A percentile compares a stretch with the other conserved stretches of the same genome.
These are phyloP conservation scores for Logfia minima DNA, from an alignment of 129 eudicot genomes.

Conservation along the genomic window DNA sequence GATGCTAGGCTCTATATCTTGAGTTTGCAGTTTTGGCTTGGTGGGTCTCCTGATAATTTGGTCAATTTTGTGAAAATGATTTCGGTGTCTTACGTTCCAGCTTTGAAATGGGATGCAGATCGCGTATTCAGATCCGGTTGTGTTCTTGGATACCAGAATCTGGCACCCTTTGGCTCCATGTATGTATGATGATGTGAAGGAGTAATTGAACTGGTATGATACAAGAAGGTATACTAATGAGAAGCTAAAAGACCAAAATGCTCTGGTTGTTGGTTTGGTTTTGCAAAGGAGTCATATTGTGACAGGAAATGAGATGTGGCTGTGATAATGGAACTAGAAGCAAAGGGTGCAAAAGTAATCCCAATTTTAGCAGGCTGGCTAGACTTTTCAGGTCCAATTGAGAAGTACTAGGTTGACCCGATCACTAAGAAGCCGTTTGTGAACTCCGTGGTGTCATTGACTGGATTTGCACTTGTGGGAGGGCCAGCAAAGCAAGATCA, in stretches of 20 bases:
- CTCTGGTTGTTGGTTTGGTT: conserved; percentile 79
- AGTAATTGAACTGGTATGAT: conserved; percentile 96
- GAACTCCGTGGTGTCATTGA: conserved; percentile 79
- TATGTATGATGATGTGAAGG: conserved; percentile 98
- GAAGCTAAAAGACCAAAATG: conserved; percentile 64
- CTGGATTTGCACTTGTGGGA: conserved; percentile 97
- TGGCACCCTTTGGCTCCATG: conserved; percentile 99
- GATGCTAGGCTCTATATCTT: conserved; percentile 93
- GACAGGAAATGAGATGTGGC: conserved; percentile 98
- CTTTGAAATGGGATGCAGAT: conserved; percentile 73
- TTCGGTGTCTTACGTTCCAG: conserved; percentile 88
- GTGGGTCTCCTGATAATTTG: conserved; percentile 97
- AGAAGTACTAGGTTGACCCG: conserved; percentile 75
- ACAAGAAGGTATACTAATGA: conserved; percentile 86
- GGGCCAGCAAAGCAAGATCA: conserved; percentile 99
- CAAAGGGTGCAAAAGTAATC: conserved; percentile 91
- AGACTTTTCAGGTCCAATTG: conserved; percentile 96
- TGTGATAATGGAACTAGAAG: conserved; percentile 97
- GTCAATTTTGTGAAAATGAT: conserved; percentile 89
- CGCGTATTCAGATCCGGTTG: conserved; percentile 87
- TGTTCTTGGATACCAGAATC: conserved; percentile 85
- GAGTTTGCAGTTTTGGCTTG: conserved; percentile 99
- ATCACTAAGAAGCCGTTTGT: conserved; percentile 86
- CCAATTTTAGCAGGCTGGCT: conserved; percentile 97
- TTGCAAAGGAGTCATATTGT: conserved; percentile 97